Base-by-base conservation (phyloP, 345 rosid genomes). In the Citrus glauca region DNA sequence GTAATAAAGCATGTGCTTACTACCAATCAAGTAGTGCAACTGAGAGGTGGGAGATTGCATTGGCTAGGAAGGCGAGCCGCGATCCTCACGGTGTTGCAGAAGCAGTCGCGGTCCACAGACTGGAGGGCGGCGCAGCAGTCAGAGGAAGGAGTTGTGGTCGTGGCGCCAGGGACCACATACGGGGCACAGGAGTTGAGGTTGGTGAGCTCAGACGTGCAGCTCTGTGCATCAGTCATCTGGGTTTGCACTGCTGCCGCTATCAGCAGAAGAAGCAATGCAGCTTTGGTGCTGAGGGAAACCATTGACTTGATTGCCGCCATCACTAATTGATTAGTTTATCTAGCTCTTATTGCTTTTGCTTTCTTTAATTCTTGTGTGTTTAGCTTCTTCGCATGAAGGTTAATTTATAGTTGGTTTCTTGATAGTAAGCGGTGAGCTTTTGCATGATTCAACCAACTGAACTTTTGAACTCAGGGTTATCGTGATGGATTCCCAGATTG, bases 61-160 rank as follows among this genome's bases (percentile, higher is more conserved):
- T 78, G 89, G 62, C 86, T 74, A 50, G 99, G 98, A 73, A 95
- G 95, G 60, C 87, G 89, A 55, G 93, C 80, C 1, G 93, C 92
- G 55, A 95, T 86, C 66, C 91, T 89, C 57, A 95, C 74, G 50
- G 99, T 92, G 94, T 68, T 92, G 89, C 99, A 93, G 75, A 95
- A 81, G 79, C 98, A 95, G 76, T 91, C 93, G 19, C 72, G 84
- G 6, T 88, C 85, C 22, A 95, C 86, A 0, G 91, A 75, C 45
- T 81, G 91, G 35, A 93, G 93, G 1, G 97, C 95, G 13, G 27
- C 73, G 69, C 98, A 91, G 59, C 98, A 91, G 7, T 79, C 89
- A 0, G 89, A 2, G 50, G 73, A 84, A 0, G 99, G 98, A 80
- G 13, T 71, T 1, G 82, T 68, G 74, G n/a, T 64, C 1, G 79